Base-by-base conservation (phyloP, 768 basidiomycete species). In the Coprinopsis strossmayeri region DNA sequence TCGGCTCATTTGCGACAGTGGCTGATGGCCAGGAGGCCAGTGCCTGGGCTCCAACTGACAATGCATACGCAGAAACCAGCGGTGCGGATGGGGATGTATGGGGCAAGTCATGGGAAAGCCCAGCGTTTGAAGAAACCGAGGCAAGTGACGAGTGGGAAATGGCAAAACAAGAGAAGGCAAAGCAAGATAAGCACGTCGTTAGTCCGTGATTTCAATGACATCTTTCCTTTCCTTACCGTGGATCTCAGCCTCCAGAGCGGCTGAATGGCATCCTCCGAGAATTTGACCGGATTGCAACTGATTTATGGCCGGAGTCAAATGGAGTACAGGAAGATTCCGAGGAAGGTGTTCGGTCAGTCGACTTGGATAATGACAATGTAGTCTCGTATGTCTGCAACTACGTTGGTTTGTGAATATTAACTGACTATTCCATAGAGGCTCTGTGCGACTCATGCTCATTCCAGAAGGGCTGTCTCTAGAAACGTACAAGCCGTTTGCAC, bases 61-160 rank as follows among this genome's bases (percentile, higher is more conserved):
- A 43, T 38, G 3, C 58, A 63, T 39, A 42, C 58, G 30, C 39
- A 57, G 11, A 50, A 57, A 3, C 59, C 59, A 21, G 40, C 34
- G 23, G 25, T 25, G 54, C 52, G 13, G 60, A 57, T 35, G 56
- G 59, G 15, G 59, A 61, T 39, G 69, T 65, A 34, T 78, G 76
- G 77, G 66, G 61, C 34, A 50, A 65, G 15, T 58, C 70, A 10
- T 79, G 79, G 79, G 63, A 47, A 27, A 59, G 47, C 21, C 58
- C 54, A 30, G 53, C 49, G 12, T 39, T 45, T 9, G 42, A 48
- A 32, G 55, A 61, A n/a, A 49, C n/a, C 24, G 58, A 61, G 5
- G 64, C 68, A 37, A 57, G 61, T 4, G 83, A 88, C 57, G 82
- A 84, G 62, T 87, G 87, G 86, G 84, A 84, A 54, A 56, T 62